phyloP scores from a whole-genome alignment of 2,329 filamentous ascomycete species.

The Cordyceps fumosorosea region DNA sequence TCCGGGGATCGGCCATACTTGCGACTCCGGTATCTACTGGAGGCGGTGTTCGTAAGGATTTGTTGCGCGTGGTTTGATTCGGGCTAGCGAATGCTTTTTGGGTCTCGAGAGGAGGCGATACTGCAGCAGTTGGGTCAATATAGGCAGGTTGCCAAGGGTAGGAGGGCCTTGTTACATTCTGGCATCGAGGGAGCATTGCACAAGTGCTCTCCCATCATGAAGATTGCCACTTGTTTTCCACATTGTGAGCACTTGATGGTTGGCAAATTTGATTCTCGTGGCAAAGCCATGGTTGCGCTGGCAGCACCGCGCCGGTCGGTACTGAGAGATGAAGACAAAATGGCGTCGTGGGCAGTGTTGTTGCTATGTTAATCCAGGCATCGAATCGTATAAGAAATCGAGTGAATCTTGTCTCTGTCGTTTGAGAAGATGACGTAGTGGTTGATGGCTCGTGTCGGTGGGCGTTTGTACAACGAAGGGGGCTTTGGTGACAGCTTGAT shows the following conservation, averaged over 20 bases:
- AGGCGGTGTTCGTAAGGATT: slow-evolving; percentile 36
- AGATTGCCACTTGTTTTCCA: slow-evolving; percentile 70
- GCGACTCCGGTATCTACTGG: slow-evolving; percentile 46
- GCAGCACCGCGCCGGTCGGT: not conserved
- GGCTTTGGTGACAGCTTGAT: not conserved
- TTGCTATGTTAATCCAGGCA: not conserved
- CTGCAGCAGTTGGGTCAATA: slow-evolving; percentile 18
- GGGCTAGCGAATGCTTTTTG: slow-evolving; percentile 22
- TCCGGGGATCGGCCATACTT: slow-evolving; percentile 33
- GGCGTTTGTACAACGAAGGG: not conserved
- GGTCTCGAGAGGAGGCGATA: slow-evolving; percentile 32
- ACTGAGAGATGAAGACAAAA: not conserved
- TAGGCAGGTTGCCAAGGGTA: not conserved
- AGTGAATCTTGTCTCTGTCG: not conserved
- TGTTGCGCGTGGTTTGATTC: slow-evolving; percentile 25
- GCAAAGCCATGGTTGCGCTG: slow-evolving; percentile 36
- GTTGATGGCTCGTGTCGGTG: not conserved
- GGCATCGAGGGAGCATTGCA: slow-evolving; percentile 45
- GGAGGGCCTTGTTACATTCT: slow-evolving; percentile 37
- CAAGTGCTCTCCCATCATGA: slow-evolving; percentile 77
- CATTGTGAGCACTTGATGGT: slow-evolving; percentile 85
- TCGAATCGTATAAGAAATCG: not conserved
- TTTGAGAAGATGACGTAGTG: not conserved
- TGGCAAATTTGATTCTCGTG: slow-evolving; percentile 63
- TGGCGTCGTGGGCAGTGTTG: not conserved